These are phyloP conservation scores for Kickxella alabastrina DNA, from an alignment of 192 early-diverging fungal genomes.

Conservation along the genomic window DNA sequence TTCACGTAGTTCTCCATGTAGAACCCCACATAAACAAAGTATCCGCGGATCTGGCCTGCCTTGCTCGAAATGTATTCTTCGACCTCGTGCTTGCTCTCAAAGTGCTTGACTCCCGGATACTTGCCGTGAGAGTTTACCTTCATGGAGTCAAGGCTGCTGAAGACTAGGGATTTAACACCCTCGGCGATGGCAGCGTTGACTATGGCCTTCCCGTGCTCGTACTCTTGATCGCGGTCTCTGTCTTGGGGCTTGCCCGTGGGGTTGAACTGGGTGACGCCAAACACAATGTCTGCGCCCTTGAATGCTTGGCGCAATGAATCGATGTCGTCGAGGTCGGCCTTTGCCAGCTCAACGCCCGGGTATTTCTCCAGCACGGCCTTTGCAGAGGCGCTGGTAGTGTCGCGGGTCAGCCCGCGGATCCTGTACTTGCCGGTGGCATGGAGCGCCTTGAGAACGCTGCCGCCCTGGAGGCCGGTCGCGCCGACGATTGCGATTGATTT, in stretches of 20 bases:
- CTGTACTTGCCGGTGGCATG: conserved; percentile 24
- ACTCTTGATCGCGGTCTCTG: not conserved
- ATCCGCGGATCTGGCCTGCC: not conserved
- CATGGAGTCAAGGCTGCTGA: not conserved
- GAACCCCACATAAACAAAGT: not conserved
- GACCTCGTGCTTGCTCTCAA: conserved; percentile 6
- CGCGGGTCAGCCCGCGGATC: conserved; percentile 26
- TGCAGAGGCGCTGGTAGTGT: conserved; percentile 10
- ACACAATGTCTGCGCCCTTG: conserved; percentile 19
- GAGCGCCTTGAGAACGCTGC: conserved; percentile 36
- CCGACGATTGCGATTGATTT: conserved; percentile 30
- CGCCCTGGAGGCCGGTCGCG: conserved; percentile 39
- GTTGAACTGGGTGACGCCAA: conserved; percentile 36
- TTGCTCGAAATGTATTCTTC: conserved; percentile 5
- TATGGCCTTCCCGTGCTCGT: not conserved
- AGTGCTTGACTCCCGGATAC: not conserved
- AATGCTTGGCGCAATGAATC: conserved; percentile 25
- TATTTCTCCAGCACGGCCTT: conserved; percentile 13
- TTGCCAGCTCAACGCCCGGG: conserved; percentile 22
- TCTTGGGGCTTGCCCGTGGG: no score
- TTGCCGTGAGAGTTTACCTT: not conserved
- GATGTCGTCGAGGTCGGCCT: conserved; percentile 19
- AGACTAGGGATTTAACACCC: not conserved
- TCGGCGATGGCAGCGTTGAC: not conserved
- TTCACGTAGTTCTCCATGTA: conserved; percentile 14